Conservation (phyloP, 192 early-diverging fungal species). For the Linnemannia elongata region DNA sequence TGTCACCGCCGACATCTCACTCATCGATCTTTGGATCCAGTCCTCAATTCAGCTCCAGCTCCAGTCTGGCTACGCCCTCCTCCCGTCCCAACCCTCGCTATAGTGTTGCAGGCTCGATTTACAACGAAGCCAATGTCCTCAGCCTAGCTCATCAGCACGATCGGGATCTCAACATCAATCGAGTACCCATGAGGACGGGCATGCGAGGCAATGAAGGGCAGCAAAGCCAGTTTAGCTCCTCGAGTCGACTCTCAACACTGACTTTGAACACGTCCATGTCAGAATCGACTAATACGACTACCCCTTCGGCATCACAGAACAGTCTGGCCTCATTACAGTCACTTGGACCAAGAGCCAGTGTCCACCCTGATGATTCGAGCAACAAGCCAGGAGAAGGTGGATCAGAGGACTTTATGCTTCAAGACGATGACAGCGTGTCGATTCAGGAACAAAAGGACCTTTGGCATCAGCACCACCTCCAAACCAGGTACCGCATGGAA, state of each 20-base stretch:
- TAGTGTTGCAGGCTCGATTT: constrained; percentile 16
- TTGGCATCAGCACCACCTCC: constrained; percentile 29
- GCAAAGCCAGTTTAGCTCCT: constrained; percentile 32
- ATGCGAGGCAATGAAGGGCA: constrained; percentile 3
- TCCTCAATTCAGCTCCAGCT: constrained; percentile 8
- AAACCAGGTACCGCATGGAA: constrained; percentile 67
- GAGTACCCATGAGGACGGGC: neutral
- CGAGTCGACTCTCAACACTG: constrained; percentile 25
- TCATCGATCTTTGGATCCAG: neutral
- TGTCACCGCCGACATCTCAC: neutral
- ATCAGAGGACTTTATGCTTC: neutral
- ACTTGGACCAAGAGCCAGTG: neutral
- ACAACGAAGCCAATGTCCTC: constrained; percentile 9
- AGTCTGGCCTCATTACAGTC: constrained; percentile 38
- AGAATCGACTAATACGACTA: constrained; percentile 16
- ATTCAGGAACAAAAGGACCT: constrained; percentile 11
- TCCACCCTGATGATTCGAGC: neutral
- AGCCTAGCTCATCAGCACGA: neutral
- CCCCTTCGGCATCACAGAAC: constrained; percentile 38
- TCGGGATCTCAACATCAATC: neutral
- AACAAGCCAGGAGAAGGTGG: neutral
- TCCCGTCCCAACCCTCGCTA: constrained; percentile 1
- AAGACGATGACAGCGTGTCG: neutral
- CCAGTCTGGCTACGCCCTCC: neutral
- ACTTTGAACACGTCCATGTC: constrained; percentile 24